Conservation (phyloP, 495 filamentous ascomycete genomes). For the Penicillium waksmanii region DNA sequence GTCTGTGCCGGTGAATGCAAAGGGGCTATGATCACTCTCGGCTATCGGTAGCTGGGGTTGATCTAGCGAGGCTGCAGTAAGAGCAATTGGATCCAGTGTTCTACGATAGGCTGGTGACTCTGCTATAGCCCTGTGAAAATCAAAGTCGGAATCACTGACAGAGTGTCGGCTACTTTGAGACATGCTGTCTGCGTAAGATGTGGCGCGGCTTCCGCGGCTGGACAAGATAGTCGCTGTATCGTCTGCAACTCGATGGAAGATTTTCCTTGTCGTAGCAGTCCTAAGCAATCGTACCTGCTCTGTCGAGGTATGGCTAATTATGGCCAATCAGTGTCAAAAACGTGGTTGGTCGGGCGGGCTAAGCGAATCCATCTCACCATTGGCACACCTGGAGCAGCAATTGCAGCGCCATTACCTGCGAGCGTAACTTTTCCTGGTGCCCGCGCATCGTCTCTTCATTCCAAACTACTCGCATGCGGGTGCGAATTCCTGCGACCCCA, state of each 20-base stretch:
- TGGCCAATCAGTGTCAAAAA: slow-evolving; percentile 2
- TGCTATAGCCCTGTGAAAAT: slow-evolving; percentile 1
- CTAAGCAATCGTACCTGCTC: slow-evolving; percentile 42
- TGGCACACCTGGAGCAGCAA: slow-evolving; percentile 48
- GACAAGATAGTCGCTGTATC: slow-evolving; percentile 45
- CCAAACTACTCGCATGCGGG: slow-evolving; percentile 39
- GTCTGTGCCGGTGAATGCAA: neutral
- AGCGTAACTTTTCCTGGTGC: slow-evolving; percentile 43
- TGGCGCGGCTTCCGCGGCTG: slow-evolving; percentile 26
- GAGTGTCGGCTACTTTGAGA: slow-evolving; percentile 29
- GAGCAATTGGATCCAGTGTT: neutral
- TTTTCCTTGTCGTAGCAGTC: slow-evolving; percentile 36
- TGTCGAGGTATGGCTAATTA: slow-evolving; percentile 34
- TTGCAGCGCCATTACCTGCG: slow-evolving; percentile 48
- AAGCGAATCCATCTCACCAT: slow-evolving; percentile 35
- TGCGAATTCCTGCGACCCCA: slow-evolving; percentile 24
- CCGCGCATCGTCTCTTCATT: slow-evolving; percentile 48
- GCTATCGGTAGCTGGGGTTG: neutral
- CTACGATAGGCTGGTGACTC: neutral
- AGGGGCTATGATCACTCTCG: neutral
- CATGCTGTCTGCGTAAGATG: slow-evolving; percentile 30
- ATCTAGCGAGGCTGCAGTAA: neutral
- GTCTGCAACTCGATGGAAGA: slow-evolving; percentile 45
- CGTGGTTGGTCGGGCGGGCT: neutral
- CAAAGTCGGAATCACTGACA: neutral